Conservation (phyloP, 2,329 filamentous ascomycete genomes). For the Penicillium sumatraense region DNA sequence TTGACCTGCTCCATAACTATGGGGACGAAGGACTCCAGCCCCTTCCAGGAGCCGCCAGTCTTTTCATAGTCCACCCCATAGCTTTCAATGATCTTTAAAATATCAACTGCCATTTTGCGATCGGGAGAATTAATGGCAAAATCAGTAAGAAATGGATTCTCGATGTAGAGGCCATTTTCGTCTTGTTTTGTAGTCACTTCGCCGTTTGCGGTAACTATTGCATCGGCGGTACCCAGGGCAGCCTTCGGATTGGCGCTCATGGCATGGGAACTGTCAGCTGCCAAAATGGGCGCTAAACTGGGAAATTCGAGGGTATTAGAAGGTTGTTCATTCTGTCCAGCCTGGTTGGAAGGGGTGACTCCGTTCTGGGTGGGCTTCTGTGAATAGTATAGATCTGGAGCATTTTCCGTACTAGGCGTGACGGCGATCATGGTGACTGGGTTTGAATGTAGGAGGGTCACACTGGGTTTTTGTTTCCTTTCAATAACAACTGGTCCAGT, state of each 20-base stretch:
- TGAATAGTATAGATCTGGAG: constrained; percentile 7
- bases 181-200: constrained; percentile 8
- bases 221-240: neutral
- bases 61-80: constrained; percentile 34
- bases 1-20: constrained; percentile 24
- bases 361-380: constrained; percentile 11
- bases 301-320: constrained; percentile 1
- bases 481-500: neutral
- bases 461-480: constrained; percentile 2
- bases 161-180: constrained; percentile 9
- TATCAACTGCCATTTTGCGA: constrained; percentile 18
- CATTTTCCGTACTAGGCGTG: constrained; percentile 16
- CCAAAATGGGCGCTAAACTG: constrained; percentile 4
- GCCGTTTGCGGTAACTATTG: constrained; percentile 21
- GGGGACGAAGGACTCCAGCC: constrained; percentile 30
- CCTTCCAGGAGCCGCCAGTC: constrained; percentile 29
- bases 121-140: constrained; percentile 1
- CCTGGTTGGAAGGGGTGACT: neutral
- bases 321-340: neutral
- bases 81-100: constrained; percentile 30
- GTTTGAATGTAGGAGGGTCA: constrained; percentile 5
- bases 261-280: constrained; percentile 12
- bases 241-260: neutral
- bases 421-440: constrained; percentile 24
- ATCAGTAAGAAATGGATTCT: neutral